Evolutionary conservation across 2,329 filamentous ascomycete species (phyloP), one percentile per base, ranked within the genome.

Genomic region (Neofusicoccum parvum): DNA sequence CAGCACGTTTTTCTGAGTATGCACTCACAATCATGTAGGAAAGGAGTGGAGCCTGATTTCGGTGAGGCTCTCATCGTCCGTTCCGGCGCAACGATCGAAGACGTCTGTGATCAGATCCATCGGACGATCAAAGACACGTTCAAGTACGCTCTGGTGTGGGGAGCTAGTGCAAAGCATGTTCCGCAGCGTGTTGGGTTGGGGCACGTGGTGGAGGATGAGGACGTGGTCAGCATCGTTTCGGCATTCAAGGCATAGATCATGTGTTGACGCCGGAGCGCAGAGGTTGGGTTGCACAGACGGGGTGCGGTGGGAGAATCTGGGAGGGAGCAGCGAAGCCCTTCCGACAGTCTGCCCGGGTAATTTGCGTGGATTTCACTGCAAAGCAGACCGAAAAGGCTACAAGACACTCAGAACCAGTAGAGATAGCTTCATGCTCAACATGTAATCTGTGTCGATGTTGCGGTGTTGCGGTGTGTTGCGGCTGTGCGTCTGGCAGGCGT

Each of bases 81-180:
- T 66, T 88, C 84, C 75, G 91, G 94, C 72, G 92, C 92, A 74
- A 92, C 89, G 12, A 93, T 99, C 74, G 95, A 98, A 80, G 94
- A 99, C 78, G 95, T 99, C 10, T 99, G 95, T 79, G 95, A 99
- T 79, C 88, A 92, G 72, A 91, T 99, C 70, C 95, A 99, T 81
- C 86, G 95, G 68, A 95, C 88, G 32, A 82, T 99, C 70, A 99
- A 98, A 86, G 96, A 99, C 69, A 97, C 93, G 4, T 99, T 98
- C 86, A 99, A 98, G 83, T 97, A 98, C 81, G 96, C 95, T 3
- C 81, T 98, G 70, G 95, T 99, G 0, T 99, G 96, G 96, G 95
- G 95, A 4, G 94, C 94, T 17, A 98, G 94, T 79, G 95, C 95
- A 41, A 88, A 92, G 73, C 96, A 99, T 82, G 85, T 98, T 41